A percentile compares a stretch with the other conserved stretches of the same genome.
Evolutionary conservation across 169 alveolate genomes (phyloP).

Genomic region (Fabrea salina): DNA sequence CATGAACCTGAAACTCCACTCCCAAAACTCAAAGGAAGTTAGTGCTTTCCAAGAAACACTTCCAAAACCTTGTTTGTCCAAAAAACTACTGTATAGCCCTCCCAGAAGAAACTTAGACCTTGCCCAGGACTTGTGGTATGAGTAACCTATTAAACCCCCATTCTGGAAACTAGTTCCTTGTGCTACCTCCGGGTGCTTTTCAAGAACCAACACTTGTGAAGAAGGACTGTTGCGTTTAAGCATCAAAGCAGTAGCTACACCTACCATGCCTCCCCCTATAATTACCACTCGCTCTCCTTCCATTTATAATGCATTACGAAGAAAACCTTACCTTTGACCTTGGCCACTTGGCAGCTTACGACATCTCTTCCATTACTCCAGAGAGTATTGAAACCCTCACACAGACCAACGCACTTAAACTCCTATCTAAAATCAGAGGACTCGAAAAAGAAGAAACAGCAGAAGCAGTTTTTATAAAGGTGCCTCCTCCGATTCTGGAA

Average conservation of each 20-base stretch:
- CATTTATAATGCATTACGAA: conserved; percentile 17
- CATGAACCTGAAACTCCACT: conserved; percentile 10
- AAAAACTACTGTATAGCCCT: neutral
- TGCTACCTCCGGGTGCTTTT: neutral
- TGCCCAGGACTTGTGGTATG: neutral
- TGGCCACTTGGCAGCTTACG: conserved; percentile 21
- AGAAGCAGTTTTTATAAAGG: neutral
- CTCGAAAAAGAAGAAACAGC: conserved; percentile 25
- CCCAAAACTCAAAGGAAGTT: neutral
- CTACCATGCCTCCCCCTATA: conserved; percentile 33
- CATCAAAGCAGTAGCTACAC: conserved; percentile 23
- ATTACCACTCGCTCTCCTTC: conserved; percentile 13
- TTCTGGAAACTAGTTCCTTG: neutral
- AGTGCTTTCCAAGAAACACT: neutral
- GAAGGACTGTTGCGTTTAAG: conserved; percentile 1
- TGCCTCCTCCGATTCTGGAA: conserved; percentile 55
- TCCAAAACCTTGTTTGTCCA: neutral
- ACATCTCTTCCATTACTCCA: neutral
- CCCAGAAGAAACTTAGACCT: neutral
- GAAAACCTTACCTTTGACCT: conserved; percentile 22
- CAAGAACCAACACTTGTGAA: conserved; percentile 6
- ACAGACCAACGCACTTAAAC: neutral
- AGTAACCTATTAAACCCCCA: conserved; percentile 14
- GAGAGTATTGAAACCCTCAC: neutral
- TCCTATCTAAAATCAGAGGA: neutral